phyloP scores from a whole-genome alignment of 169 alveolate genomes.

The Cryptosporidium viatorum region DNA sequence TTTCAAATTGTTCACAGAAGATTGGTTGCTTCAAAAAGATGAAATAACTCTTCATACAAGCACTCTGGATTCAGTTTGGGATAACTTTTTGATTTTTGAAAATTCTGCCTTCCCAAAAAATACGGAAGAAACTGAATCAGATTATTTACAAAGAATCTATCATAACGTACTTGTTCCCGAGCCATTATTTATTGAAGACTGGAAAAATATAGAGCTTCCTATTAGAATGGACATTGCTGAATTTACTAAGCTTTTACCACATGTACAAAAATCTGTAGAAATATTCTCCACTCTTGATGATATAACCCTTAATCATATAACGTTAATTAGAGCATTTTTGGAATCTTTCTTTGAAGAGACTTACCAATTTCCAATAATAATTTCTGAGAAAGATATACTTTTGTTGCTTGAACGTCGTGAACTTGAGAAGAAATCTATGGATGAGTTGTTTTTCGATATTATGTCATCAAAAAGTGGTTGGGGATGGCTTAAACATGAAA shows the following conservation, averaged over 20 bases:
- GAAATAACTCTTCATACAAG: constrained; percentile 5
- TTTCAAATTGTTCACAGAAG: constrained; percentile 12
- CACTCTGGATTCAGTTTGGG: constrained; percentile 40
- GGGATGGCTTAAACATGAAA: constrained; percentile 51
- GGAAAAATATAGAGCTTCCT: constrained; percentile 47
- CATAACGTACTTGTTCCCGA: constrained; percentile 40
- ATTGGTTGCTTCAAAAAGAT: constrained; percentile 10
- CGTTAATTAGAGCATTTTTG: constrained; percentile 44
- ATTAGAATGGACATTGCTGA: constrained; percentile 59
- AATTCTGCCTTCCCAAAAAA: constrained; percentile 46
- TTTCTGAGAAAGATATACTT: constrained; percentile 34
- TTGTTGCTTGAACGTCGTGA: constrained; percentile 45
- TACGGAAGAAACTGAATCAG: constrained; percentile 43
- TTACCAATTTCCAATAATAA: constrained; percentile 27
- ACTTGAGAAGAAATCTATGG: constrained; percentile 34
- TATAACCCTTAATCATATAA: constrained; percentile 3
- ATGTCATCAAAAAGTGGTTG: not conserved
- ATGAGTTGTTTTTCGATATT: constrained; percentile 50
- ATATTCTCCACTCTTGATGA: constrained; percentile 39
- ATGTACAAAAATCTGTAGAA: constrained; percentile 9
- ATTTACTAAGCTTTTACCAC: constrained; percentile 8
- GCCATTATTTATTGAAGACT: constrained; percentile 53
- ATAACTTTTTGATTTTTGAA: constrained; percentile 49
- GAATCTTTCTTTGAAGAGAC: constrained; percentile 63
- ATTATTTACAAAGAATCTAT: constrained; percentile 32